These are phyloP conservation scores for Ammopiptanthus mongolicus DNA, from an alignment of 306 rosid genomes.

Conservation along the genomic window DNA sequence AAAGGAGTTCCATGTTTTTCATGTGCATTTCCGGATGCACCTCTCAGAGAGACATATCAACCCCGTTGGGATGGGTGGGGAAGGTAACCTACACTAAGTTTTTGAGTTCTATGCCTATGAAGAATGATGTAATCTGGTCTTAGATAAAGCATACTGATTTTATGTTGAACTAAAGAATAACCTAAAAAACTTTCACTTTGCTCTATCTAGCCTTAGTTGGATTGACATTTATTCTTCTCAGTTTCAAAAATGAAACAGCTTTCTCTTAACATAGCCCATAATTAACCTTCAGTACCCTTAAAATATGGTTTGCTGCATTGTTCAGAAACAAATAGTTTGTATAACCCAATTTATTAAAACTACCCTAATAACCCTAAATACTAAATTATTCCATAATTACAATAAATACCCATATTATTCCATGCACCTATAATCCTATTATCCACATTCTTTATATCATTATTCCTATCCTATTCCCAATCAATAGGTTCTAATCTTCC, in stretches of 20 bases:
- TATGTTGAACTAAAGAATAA: background rate
- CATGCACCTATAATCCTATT: background rate
- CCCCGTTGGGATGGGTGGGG: conserved; percentile 99
- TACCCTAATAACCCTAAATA: background rate
- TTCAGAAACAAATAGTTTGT: background rate
- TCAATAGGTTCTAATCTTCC: background rate
- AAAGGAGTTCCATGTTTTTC: conserved; percentile 82
- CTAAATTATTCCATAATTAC: background rate
- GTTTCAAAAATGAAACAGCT: background rate
- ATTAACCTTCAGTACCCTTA: background rate
- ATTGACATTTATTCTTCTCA: background rate
- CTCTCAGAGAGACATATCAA: conserved; percentile 83
- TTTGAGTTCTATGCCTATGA: background rate
- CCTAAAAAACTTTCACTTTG: background rate
- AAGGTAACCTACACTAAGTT: conserved; percentile 48
- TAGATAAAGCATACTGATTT: background rate
- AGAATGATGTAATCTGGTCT: background rate
- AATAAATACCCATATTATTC: background rate
- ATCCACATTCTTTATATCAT: background rate
- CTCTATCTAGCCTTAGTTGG: background rate
- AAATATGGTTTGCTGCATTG: background rate
- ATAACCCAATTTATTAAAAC: background rate
- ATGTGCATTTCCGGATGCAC: conserved; percentile 82
- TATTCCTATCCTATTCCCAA: background rate
- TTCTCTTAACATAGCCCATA: background rate